Conservation (phyloP, 352 stramenopile species). For the Phytophthora syringae region DNA sequence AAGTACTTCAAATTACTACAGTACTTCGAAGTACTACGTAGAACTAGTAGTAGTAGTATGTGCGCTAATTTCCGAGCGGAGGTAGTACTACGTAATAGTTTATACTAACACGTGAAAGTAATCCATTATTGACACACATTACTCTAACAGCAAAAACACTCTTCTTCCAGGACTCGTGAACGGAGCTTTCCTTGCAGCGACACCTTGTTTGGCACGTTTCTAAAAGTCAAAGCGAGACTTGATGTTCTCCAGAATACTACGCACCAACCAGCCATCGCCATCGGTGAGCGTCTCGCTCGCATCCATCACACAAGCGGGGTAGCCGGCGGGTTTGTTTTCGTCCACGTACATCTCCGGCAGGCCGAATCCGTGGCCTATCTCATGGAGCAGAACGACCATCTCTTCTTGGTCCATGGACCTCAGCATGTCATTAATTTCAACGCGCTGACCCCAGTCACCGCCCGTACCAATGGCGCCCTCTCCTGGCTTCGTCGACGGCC, state of each 20-base stretch:
- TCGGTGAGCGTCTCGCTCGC: slow-evolving; percentile 8
- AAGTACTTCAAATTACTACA: too few relatives aligned
- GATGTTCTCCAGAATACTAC: slow-evolving; percentile 29
- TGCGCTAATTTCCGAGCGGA: too few relatives aligned
- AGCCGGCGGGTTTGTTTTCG: slow-evolving; percentile 27
- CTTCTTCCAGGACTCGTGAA: too few relatives aligned
- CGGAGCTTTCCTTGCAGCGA: too few relatives aligned
- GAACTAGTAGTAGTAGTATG: too few relatives aligned
- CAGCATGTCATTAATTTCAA: slow-evolving; percentile 49
- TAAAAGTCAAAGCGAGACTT: slow-evolving; percentile 23
- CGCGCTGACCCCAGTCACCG: slow-evolving; percentile 47
- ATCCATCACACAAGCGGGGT: slow-evolving; percentile 33
- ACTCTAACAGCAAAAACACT: too few relatives aligned
- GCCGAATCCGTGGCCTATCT: slow-evolving; percentile 51
- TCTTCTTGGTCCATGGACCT: slow-evolving; percentile 29
- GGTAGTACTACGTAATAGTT: too few relatives aligned
- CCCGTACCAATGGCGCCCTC: slow-evolving; percentile 35
- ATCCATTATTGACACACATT: too few relatives aligned
- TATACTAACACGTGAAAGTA: too few relatives aligned
- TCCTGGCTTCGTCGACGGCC: slow-evolving; percentile 34
- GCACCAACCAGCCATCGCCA: slow-evolving; percentile 25
- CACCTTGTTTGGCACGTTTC: not conserved
- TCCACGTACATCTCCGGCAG: slow-evolving; percentile 36
- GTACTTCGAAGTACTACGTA: too few relatives aligned
- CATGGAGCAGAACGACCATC: slow-evolving; percentile 45